These are phyloP conservation scores for Hygrophorus pudorinus DNA, from an alignment of 768 basidiomycete species.

Conservation along the genomic window DNA sequence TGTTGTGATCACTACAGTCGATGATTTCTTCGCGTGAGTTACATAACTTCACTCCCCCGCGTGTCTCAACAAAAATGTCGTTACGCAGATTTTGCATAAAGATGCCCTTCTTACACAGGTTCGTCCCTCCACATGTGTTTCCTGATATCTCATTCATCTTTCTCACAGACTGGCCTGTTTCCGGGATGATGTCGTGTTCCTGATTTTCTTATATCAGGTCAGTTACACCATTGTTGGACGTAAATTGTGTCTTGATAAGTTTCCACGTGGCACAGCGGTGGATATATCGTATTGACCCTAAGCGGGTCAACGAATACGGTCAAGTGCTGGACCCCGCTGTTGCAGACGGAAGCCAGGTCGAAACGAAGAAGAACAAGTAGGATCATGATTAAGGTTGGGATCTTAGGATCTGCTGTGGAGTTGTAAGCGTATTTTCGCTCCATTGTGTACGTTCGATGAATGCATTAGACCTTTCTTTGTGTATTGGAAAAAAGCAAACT, in stretches of 20 bases:
- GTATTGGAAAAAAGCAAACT: too few species aligned
- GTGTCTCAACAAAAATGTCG: too few species aligned
- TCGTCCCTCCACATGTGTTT: not conserved
- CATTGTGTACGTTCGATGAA: too few species aligned
- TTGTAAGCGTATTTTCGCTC: too few species aligned
- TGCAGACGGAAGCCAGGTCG: conserved; percentile 25
- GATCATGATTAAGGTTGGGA: conserved; percentile 1
- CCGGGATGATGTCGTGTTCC: conserved; percentile 86
- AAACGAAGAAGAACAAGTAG: conserved; percentile 44
- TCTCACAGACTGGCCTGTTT: conserved; percentile 62
- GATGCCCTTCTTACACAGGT: conserved; percentile 85
- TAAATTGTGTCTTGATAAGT: conserved; percentile 2
- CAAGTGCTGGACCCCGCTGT: conserved; percentile 59
- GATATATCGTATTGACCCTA: conserved; percentile 95
- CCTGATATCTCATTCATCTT: not conserved
- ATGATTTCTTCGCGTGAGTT: conserved; percentile 83
- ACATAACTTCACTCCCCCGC: too few species aligned
- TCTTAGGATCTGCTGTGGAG: too few species aligned
- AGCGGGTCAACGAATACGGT: conserved; percentile 93
- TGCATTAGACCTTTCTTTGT: too few species aligned
- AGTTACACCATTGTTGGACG: conserved; percentile 13
- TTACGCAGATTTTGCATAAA: conserved; percentile 76
- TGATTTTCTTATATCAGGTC: conserved; percentile 89
- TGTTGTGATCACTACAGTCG: conserved; percentile 42
- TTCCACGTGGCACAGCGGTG: conserved; percentile 52